Percentiles rank a stretch among this genome's conserved stretches.
Evolutionary conservation across 192 early-diverging fungal species (phyloP).

Genomic region (Phlyctochytrium planicorne): DNA sequence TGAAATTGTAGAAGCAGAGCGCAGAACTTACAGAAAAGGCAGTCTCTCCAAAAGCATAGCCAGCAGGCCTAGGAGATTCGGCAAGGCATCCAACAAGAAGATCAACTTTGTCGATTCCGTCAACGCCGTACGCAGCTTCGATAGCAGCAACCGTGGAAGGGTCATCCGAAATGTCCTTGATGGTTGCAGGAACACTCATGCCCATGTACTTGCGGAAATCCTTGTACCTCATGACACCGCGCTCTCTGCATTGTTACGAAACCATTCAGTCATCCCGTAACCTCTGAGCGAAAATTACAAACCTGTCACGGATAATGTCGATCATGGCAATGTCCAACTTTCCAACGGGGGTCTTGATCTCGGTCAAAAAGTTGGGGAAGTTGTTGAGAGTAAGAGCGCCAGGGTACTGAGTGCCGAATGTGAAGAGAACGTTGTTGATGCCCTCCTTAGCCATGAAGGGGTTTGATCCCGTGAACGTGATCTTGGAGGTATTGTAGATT

Average conservation of each 20-base stretch:
- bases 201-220: slow-evolving; percentile 18
- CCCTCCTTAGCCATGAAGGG: slow-evolving; percentile 13
- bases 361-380: slow-evolving; percentile 27
- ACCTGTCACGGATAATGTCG: slow-evolving; percentile 33
- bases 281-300: no score
- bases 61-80: slow-evolving; percentile 26
- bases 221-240: slow-evolving; percentile 33
- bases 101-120: slow-evolving; percentile 31
- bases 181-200: slow-evolving; percentile 11
- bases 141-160: slow-evolving; percentile 9
- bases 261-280: background rate
- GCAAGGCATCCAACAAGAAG: slow-evolving; percentile 33
- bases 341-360: slow-evolving; percentile 23
- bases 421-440: slow-evolving; percentile 20
- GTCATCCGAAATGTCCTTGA: slow-evolving; percentile 23
- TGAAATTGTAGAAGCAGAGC: background rate
- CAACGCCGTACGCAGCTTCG: slow-evolving; percentile 16
- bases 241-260: slow-evolving; percentile 13
- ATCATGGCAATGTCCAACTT: slow-evolving; percentile 27
- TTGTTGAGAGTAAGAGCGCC: slow-evolving; percentile 38
- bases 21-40: background rate
- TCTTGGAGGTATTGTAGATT: slow-evolving; percentile 11
- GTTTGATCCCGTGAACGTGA: slow-evolving; percentile 18
- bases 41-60: slow-evolving; percentile 37
- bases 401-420: slow-evolving; percentile 28